A percentile compares a stretch with the other conserved stretches of the same genome.
These are phyloP conservation scores for Rosa rugosa DNA, from an alignment of 306 rosid genomes.

Conservation along the genomic window DNA sequence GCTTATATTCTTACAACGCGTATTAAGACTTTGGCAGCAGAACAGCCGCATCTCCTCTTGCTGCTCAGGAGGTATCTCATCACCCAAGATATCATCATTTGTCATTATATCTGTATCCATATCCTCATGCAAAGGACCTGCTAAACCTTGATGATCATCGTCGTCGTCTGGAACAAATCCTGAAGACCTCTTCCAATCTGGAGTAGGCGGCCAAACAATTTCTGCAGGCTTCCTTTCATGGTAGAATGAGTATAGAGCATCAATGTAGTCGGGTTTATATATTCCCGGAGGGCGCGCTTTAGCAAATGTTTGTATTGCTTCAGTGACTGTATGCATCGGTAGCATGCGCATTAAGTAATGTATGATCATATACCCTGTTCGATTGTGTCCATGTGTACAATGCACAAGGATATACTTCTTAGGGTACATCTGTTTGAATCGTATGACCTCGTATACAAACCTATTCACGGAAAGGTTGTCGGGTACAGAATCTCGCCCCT, in stretches of 20 bases:
- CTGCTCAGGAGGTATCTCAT: slow-evolving; percentile 96
- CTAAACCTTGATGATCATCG: slow-evolving; percentile 57
- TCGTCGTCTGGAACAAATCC: slow-evolving; percentile 82
- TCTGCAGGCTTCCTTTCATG: slow-evolving; percentile 83
- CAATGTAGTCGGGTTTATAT: slow-evolving; percentile 87
- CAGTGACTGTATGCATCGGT: slow-evolving; percentile 59
- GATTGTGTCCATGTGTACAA: slow-evolving; percentile 97
- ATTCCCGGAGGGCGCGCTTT: slow-evolving; percentile 95
- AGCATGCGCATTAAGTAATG: slow-evolving; percentile 84
- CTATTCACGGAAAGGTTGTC: slow-evolving; percentile 81
- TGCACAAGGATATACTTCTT: slow-evolving; percentile 91
- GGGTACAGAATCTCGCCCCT: slow-evolving; percentile 87
- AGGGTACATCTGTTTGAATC: slow-evolving; percentile 71
- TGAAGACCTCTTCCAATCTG: slow-evolving; percentile 95
- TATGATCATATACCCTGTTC: slow-evolving; percentile 92
- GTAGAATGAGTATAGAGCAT: slow-evolving; percentile 75
- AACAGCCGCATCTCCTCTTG: slow-evolving; percentile 75
- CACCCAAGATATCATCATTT: slow-evolving; percentile 93
- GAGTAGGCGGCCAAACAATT: slow-evolving; percentile 81
- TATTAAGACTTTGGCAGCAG: slow-evolving; percentile 84
- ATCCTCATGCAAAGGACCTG: slow-evolving; percentile 60
- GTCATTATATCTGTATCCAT: slow-evolving; percentile 51
- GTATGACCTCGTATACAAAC: slow-evolving; percentile 82
- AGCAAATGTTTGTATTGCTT: slow-evolving; percentile 73
- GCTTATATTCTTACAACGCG: slow-evolving; percentile 62